A percentile compares a stretch with the other conserved stretches of the same genome.
Conservation (phyloP, 306 rosid genomes). For the apple (Malus domestica) region DNA sequence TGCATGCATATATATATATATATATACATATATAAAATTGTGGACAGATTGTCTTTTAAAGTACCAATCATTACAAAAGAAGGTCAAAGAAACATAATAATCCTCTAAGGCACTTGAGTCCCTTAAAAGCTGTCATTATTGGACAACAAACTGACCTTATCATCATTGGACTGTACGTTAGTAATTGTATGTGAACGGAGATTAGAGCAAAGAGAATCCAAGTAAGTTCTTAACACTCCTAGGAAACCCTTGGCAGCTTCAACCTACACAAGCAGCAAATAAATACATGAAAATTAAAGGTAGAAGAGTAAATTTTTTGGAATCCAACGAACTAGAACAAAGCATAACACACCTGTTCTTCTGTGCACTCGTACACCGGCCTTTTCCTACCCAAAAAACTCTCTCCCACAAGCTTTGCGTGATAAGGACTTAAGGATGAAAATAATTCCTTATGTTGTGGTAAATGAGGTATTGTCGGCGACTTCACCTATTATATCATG, state of each 20-base stretch:
- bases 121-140: neutral
- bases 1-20: neutral
- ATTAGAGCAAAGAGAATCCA: slow-evolving; percentile 84
- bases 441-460: slow-evolving; percentile 70
- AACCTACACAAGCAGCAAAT: slow-evolving; percentile 32
- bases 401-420: slow-evolving; percentile 88
- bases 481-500: slow-evolving; percentile 57
- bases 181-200: slow-evolving; percentile 96
- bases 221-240: slow-evolving; percentile 61
- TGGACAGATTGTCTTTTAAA: neutral
- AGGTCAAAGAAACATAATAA: neutral
- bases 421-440: slow-evolving; percentile 67
- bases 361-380: slow-evolving; percentile 78
- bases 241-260: slow-evolving; percentile 89
- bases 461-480: slow-evolving; percentile 71
- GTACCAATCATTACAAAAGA: neutral
- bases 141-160: slow-evolving; percentile 61
- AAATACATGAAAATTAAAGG: neutral
- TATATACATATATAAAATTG: no score
- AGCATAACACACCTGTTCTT: slow-evolving; percentile 61
- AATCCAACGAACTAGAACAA: neutral
- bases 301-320: neutral
- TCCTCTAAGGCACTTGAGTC: neutral
- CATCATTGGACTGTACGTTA: slow-evolving; percentile 92
- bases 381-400: slow-evolving; percentile 89